These are phyloP conservation scores for Prunus yedoensis DNA, from an alignment of 331 rosid genomes.

Conservation along the genomic window DNA sequence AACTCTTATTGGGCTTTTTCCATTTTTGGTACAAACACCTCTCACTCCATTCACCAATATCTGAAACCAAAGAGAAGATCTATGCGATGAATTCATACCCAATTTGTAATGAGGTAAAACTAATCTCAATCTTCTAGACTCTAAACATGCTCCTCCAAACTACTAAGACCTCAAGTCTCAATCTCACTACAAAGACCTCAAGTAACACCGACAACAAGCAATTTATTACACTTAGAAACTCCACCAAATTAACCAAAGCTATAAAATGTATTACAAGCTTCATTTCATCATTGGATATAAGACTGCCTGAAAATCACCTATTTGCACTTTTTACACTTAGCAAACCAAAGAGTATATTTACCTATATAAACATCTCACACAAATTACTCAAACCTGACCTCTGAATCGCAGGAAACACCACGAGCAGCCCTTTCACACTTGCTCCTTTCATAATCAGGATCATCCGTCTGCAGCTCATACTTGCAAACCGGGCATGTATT, in stretches of 20 bases:
- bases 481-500: slow-evolving; percentile 90
- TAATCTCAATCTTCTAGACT: too few species aligned
- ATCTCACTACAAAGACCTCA: too few species aligned
- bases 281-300: not conserved
- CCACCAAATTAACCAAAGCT: not conserved
- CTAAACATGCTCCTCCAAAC: not conserved
- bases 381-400: slow-evolving; percentile 29
- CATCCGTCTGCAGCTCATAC: slow-evolving; percentile 76
- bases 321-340: slow-evolving; percentile 19
- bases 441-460: slow-evolving; percentile 72
- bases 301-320: not conserved
- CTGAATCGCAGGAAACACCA: slow-evolving; percentile 39
- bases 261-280: not conserved
- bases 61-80: too few species aligned
- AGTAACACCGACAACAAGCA: not conserved
- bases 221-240: not conserved
- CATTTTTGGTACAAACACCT: too few species aligned
- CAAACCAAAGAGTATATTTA: slow-evolving; percentile 12
- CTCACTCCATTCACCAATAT: too few species aligned
- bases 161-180: too few species aligned
- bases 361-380: slow-evolving; percentile 31
- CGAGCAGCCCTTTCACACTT: slow-evolving; percentile 41
- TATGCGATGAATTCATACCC: too few species aligned
- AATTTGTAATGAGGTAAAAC: too few species aligned
- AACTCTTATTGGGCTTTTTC: too few species aligned